Conservation (phyloP, 108 stramenopile genomes). For the Cyclotella choctawhatcheeana region DNA sequence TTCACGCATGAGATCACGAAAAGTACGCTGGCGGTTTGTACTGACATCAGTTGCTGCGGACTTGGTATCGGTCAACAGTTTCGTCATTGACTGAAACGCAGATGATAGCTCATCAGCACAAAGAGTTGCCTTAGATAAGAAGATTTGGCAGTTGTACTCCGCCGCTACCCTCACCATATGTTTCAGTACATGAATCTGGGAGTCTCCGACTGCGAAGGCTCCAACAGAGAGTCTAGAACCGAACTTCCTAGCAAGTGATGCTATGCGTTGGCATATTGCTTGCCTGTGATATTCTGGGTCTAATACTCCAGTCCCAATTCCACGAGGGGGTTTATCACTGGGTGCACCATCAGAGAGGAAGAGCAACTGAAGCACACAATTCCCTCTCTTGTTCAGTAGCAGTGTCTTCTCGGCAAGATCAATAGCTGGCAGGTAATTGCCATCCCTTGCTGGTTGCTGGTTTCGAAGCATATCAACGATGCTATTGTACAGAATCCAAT, state of each 20-base stretch:
- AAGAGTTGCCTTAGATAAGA: constrained; percentile 43
- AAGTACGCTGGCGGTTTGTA: constrained; percentile 36
- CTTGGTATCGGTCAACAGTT: constrained; percentile 16
- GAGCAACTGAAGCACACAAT: constrained; percentile 48
- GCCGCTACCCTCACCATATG: constrained; percentile 31
- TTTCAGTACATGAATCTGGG: constrained; percentile 37
- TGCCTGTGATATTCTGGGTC: not conserved
- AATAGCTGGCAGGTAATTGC: constrained; percentile 56
- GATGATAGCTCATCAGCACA: constrained; percentile 44
- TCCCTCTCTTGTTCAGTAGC: constrained; percentile 19
- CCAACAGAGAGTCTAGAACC: constrained; percentile 57
- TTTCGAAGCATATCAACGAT: constrained; percentile 44
- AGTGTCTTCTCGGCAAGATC: constrained; percentile 43
- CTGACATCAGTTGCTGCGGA: constrained; percentile 38
- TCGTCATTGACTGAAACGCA: constrained; percentile 42
- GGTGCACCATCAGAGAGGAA: constrained; percentile 62
- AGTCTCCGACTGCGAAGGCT: constrained; percentile 41
- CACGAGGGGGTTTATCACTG: constrained; percentile 43
- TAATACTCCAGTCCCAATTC: not conserved
- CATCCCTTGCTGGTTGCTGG: constrained; percentile 25
- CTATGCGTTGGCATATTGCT: constrained; percentile 38
- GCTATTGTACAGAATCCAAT: constrained; percentile 52
- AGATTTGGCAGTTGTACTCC: constrained; percentile 44
- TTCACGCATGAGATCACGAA: constrained; percentile 29
- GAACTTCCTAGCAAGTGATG: constrained; percentile 43